Base-by-base conservation (phyloP, 306 rosid species). In the Alnus rubra region DNA sequence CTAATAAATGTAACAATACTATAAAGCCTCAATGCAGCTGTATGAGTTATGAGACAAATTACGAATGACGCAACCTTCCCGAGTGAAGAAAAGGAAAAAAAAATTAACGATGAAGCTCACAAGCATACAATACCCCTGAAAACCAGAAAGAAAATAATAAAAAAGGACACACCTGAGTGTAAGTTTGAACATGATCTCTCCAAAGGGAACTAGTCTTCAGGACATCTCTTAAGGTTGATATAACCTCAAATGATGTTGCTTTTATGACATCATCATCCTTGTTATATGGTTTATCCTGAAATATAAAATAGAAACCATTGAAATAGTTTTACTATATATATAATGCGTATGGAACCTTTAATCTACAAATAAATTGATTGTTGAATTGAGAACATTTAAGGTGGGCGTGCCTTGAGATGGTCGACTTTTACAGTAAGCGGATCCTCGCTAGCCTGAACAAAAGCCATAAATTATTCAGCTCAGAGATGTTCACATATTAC, bases 401-500 rank as follows among this genome's bases (percentile, higher is more conserved):
- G 60, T 45, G 74, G 74, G 11, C 90, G 39, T 87, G 78, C 99
- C 98, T 96, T 96, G 83, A 93, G 97, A 89, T 96, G 99, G 86
- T 96, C 99, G 68, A 96, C 99, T 90, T 96, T 91, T 65, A 96
- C 99, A n/a, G 99, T 93, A 69, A 96, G 92, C 1, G 98, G 99
- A 30, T 93, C 94, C 91, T 93, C 97, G 13, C 86, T 89, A 68
- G 86, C 97, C 99, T 96, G 89, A 50, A 73, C 67, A 89, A 47
- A 82, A 79, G 76, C 76, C 62, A 71, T 58, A 49, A 42, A 12
- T 37, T 35, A 0, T 44, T 81, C 65, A 81, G 75, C 74, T 78
- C 70, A 14, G 30, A 45, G 65, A 44, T 39, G 19, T 54, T 59
- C 9, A 11, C 30, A 75, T 45, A 23, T 49, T 47, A 72, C 13